Percentiles rank a stretch among this genome's conserved stretches.
Conservation (phyloP, 202 grass and related monocot genomes). For the Musa balbisiana region DNA sequence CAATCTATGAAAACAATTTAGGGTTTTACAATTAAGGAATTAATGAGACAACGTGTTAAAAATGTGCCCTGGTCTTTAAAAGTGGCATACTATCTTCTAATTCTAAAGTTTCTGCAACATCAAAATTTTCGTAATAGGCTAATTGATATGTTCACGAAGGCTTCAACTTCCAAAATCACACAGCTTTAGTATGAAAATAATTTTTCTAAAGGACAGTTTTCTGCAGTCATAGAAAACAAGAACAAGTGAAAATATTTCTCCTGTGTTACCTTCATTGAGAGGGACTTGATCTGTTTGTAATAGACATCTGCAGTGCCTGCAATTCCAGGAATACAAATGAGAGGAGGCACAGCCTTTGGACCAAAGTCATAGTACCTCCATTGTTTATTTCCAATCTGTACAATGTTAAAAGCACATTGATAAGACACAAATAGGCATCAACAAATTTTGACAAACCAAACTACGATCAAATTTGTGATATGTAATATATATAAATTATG, state of each 20-base stretch:
- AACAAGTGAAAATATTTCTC: background rate
- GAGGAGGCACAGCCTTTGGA: constrained; percentile 64
- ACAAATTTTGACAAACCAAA: constrained; percentile 8
- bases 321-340: constrained; percentile 95
- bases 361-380: constrained; percentile 99
- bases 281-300: constrained; percentile 96
- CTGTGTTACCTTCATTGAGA: constrained; percentile 66
- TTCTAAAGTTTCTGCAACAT: too few species aligned
- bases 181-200: too few species aligned
- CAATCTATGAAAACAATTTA: background rate
- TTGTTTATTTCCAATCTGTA: constrained; percentile 78
- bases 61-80: too few species aligned
- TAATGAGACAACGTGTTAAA: too few species aligned
- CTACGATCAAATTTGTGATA: background rate
- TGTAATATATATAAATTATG: background rate
- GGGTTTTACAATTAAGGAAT: too few species aligned
- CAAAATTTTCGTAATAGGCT: too few species aligned
- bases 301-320: constrained; percentile 95
- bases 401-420: constrained; percentile 16
- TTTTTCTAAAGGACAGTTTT: background rate
- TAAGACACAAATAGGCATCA: background rate
- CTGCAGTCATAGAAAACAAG: background rate
- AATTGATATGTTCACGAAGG: too few species aligned
- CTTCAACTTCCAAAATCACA: background rate
- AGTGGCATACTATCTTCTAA: too few species aligned